A percentile compares a stretch with the other conserved stretches of the same genome.
Conservation (phyloP, 2,329 filamentous ascomycete genomes). For the Talaromyces albobiverticillius region DNA sequence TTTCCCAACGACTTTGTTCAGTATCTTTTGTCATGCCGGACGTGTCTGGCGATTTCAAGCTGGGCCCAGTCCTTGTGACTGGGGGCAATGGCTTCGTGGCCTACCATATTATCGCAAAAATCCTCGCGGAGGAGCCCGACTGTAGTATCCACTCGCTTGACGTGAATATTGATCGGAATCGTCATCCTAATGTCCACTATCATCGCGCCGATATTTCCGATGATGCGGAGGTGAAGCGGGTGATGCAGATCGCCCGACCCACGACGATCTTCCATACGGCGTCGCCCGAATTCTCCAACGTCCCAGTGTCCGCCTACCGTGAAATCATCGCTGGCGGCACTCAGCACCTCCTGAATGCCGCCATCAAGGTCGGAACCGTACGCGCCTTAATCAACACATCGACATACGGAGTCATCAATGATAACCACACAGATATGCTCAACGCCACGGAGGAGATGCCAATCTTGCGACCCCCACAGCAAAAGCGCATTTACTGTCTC, state of each 20-base stretch:
- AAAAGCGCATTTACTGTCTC: constrained; percentile 12
- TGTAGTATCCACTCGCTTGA: constrained; percentile 12
- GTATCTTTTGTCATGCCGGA: too few species aligned
- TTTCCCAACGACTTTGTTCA: too few species aligned
- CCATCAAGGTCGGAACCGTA: constrained; percentile 60
- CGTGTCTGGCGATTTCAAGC: too few species aligned
- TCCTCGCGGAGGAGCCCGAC: constrained; percentile 6
- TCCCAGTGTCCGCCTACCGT: constrained; percentile 62
- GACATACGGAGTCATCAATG: constrained; percentile 79
- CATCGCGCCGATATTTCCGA: constrained; percentile 7
- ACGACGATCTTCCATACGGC: constrained; percentile 68
- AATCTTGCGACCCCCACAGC: constrained; percentile 9
- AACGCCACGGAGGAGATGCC: constrained; percentile 54
- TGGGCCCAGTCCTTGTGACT: constrained; percentile 13
- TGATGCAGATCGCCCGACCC: constrained; percentile 9
- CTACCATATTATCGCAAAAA: constrained; percentile 15
- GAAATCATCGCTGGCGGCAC: constrained; percentile 90
- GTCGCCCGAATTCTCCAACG: constrained; percentile 59
- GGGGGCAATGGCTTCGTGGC: constrained; percentile 14
- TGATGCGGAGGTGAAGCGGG: constrained; percentile 3
- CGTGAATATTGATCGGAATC: constrained; percentile 6
- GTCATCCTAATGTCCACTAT: constrained; percentile 12
- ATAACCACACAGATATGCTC: constrained; percentile 73
- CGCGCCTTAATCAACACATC: constrained; percentile 87
- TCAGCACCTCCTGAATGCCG: constrained; percentile 62